Evolutionary conservation across 164 flowering plant genomes (phyloP), one percentile per base, ranked within the genome.

Genomic region (Houttuynia cordata): DNA sequence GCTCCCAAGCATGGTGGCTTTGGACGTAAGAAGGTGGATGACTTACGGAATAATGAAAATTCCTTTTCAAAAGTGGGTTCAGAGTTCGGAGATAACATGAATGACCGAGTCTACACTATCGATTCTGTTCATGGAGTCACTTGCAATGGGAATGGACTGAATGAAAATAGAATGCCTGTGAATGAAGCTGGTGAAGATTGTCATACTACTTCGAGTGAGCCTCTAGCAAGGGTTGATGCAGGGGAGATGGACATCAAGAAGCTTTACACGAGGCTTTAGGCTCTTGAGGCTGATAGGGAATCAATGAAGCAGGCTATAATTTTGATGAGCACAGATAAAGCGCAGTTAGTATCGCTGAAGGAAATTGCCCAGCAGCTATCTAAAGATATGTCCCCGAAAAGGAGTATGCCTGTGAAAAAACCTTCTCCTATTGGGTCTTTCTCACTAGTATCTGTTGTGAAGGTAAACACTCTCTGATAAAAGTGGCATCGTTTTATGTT

Each of bases 261-360:
- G 79, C 83, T 94, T 21, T 88, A 81, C 73, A 64, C 67, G 75
- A 79, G 97, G 75, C 90, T 91, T 73, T 96, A 94, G 58, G 88
- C 87, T n/a, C 97, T 94, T 60, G 99, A 94, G 73, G 97, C 95
- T 24, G 99, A 94, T 58, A 79, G 90, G 72, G 99, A 94, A 67
- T 88, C 97, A 39, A 82, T 94, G 97, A 82, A 82, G 78, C 97
- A 88, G 76, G 79, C 89, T 23, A 71, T 94, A 42, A 75, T 85
- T 59, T 85, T 93, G 19, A 87, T 94, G 96, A 77, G 91, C 37
- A 94, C 95, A 13, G 97, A 94, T 64, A 91, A 94, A 73, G 89
- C 96, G 10, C 99, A 91, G 53, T 40, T 86, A 68, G 69, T 85
- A 49, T 74, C 91, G 62, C 70, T 94, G 66, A 86, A 74, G 75